phyloP scores from a whole-genome alignment of 495 filamentous ascomycete species.

The Evernia prunastri region DNA sequence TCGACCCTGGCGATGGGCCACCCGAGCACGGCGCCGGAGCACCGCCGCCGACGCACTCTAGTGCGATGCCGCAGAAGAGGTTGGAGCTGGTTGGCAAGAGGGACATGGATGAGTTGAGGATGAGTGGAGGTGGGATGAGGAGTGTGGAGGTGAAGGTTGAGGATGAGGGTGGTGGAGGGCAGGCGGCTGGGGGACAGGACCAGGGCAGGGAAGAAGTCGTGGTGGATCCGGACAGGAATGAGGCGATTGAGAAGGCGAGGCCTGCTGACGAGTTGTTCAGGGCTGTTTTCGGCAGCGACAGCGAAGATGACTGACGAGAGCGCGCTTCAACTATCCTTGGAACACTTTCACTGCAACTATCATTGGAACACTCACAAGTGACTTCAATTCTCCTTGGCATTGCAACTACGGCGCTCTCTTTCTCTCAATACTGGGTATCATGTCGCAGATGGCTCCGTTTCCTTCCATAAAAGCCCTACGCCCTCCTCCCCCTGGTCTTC shows the following conservation, averaged over 20 bases:
- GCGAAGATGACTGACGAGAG: slow-evolving; percentile 53
- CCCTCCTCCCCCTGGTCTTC: slow-evolving; percentile 62
- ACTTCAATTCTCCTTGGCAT: background rate
- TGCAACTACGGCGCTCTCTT: background rate
- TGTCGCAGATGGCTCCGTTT: background rate
- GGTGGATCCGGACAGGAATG: slow-evolving; percentile 74
- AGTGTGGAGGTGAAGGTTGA: slow-evolving; percentile 12
- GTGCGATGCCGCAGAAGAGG: slow-evolving; percentile 23
- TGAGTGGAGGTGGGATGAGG: slow-evolving; percentile 30
- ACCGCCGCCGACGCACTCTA: slow-evolving; percentile 18
- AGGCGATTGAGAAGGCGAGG: slow-evolving; percentile 73
- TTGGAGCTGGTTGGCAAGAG: slow-evolving; percentile 40
- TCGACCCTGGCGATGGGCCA: slow-evolving; percentile 44
- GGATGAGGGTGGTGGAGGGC: slow-evolving; percentile 8
- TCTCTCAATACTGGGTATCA: slow-evolving; percentile 6
- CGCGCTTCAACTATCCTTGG: too few relatives aligned
- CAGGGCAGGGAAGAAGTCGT: slow-evolving; percentile 30
- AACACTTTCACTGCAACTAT: too few relatives aligned
- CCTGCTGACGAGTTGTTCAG: slow-evolving; percentile 88
- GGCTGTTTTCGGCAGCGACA: slow-evolving; percentile 87
- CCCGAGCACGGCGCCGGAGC: slow-evolving; percentile 22
- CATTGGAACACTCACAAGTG: background rate
- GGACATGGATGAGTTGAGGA: slow-evolving; percentile 51
- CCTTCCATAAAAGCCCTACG: background rate
- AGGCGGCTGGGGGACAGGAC: slow-evolving; percentile 6